phyloP scores from a whole-genome alignment of 2,329 filamentous ascomycete genomes.

The Colletotrichum coccodes region DNA sequence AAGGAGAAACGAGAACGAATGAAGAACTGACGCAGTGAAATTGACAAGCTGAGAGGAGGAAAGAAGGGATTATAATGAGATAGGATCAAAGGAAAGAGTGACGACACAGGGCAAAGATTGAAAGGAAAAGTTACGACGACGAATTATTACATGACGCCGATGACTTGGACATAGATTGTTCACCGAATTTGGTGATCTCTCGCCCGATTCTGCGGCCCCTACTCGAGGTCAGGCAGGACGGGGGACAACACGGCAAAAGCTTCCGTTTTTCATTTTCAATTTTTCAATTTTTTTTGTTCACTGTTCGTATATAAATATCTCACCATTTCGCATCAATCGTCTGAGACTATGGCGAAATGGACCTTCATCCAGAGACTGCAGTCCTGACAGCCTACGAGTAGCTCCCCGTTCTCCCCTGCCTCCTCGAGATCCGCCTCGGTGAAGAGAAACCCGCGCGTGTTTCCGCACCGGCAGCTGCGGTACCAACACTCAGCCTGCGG shows the following conservation, averaged over 20 bases:
- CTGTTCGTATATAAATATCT: neutral
- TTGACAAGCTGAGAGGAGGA: too few relatives aligned
- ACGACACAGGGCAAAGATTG: neutral
- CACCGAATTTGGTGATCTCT: too few relatives aligned
- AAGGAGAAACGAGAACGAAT: neutral
- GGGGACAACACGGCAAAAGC: neutral
- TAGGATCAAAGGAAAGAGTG: neutral
- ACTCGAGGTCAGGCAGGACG: too few relatives aligned
- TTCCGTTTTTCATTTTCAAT: neutral
- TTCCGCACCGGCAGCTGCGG: conserved; percentile 71
- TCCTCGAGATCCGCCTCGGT: conserved; percentile 69
- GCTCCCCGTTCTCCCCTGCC: conserved; percentile 65
- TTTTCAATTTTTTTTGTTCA: neutral
- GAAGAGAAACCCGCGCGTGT: conserved; percentile 68
- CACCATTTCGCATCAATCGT: conserved; percentile 34
- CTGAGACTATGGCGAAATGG: conserved; percentile 67
- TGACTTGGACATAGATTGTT: neutral
- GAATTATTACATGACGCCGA: neutral
- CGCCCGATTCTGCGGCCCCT: too few relatives aligned
- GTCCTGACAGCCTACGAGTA: conserved; percentile 73
- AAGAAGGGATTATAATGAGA: too few relatives aligned
- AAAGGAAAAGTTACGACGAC: neutral
- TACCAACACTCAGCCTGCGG: conserved; percentile 57
- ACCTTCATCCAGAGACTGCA: conserved; percentile 75
- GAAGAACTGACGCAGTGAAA: too few relatives aligned